Evolutionary conservation across 208 protist species (phyloP).

Genomic region (Trypanosoma vivax): DNA sequence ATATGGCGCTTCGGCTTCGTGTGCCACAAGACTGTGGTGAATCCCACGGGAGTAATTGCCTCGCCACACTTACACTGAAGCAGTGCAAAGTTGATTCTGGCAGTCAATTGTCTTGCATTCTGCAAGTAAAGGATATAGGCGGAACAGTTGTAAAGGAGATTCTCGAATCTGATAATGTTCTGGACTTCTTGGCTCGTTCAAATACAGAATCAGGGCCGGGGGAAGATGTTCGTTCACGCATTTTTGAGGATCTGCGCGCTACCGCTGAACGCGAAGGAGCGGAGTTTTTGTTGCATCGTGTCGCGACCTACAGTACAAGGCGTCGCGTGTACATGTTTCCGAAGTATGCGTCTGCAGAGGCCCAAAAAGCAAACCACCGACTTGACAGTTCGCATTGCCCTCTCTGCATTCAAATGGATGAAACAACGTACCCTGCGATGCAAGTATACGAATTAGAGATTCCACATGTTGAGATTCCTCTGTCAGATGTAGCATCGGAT

Average conservation of each 20-base stretch:
- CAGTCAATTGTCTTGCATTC: constrained; percentile 51
- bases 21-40: constrained; percentile 26
- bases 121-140: constrained; percentile 39
- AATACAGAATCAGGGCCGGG: too few species aligned
- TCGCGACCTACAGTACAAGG: too few species aligned
- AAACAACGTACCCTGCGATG: constrained; percentile 48
- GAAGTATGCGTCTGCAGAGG: too few species aligned
- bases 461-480: constrained; percentile 25
- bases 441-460: constrained; percentile 73
- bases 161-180: constrained; percentile 10
- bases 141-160: constrained; percentile 32
- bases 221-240: too few species aligned
- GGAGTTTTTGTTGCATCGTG: too few species aligned
- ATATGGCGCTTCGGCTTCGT: constrained; percentile 56
- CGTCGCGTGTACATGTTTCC: too few species aligned
- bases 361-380: too few species aligned
- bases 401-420: constrained; percentile 35
- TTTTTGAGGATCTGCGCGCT: too few species aligned
- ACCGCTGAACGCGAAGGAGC: too few species aligned
- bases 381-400: constrained; percentile 11
- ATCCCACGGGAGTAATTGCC: not conserved
- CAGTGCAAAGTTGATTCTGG: constrained; percentile 51
- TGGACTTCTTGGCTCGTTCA: constrained; percentile 19
- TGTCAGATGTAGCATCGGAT: constrained; percentile 44
- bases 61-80: constrained; percentile 35